These are phyloP conservation scores for Erysimum cheiri DNA, from an alignment of 441 rosid species.

Conservation along the genomic window DNA sequence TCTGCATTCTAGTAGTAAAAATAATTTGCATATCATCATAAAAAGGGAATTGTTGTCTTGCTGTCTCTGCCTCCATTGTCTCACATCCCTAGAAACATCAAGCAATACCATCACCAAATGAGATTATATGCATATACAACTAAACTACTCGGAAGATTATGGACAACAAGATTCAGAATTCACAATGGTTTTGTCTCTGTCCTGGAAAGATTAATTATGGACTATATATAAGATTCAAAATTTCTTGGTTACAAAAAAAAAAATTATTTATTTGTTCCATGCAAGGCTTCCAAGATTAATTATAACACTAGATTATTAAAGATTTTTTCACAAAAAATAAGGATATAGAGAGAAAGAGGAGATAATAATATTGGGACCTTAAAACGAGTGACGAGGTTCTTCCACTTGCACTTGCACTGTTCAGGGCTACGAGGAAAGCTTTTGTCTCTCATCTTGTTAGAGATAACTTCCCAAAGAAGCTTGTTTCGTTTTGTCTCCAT, in stretches of 20 bases:
- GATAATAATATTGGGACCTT: slow-evolving; percentile 57
- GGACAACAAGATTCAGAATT: background rate
- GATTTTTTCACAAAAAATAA: too few relatives aligned
- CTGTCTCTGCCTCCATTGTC: slow-evolving; percentile 74
- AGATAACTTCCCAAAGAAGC: slow-evolving; percentile 83
- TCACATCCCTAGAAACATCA: slow-evolving; percentile 68
- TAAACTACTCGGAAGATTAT: background rate
- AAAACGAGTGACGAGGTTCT: slow-evolving; percentile 91
- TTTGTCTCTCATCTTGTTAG: slow-evolving; percentile 75
- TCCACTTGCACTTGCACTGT: slow-evolving; percentile 99
- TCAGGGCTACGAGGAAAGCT: slow-evolving; percentile 88
- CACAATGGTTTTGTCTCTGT: background rate
- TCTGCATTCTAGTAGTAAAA: slow-evolving; percentile 67
- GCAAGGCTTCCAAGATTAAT: slow-evolving; percentile 28
- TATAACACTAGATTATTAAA: too few relatives aligned
- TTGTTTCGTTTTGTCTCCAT: slow-evolving; percentile 97
- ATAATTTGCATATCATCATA: slow-evolving; percentile 78
- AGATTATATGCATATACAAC: slow-evolving; percentile 10
- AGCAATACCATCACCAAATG: slow-evolving; percentile 13
- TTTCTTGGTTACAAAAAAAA: background rate
- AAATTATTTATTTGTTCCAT: slow-evolving; percentile 24
- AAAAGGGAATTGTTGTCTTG: slow-evolving; percentile 86
- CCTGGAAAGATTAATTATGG: background rate
- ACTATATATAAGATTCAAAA: background rate
- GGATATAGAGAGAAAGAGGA: background rate